A percentile compares a stretch with the other conserved stretches of the same genome.
Conservation (phyloP, 305 asterid species). For the Fraxinus velutina region DNA sequence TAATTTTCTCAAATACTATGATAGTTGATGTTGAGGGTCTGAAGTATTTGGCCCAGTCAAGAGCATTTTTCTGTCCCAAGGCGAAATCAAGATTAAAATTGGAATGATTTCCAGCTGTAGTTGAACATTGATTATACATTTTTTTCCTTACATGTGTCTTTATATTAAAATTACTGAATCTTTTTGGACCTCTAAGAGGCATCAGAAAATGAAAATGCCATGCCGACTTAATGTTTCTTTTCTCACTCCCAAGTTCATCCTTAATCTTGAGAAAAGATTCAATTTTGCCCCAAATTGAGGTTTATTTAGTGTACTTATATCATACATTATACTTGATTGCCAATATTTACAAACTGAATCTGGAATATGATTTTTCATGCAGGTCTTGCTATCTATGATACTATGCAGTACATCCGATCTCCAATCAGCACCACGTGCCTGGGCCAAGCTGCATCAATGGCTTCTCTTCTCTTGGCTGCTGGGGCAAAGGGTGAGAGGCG, state of each 20-base stretch:
- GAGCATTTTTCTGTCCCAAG: background rate
- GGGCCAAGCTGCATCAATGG: conserved; percentile 99
- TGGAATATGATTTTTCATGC: background rate
- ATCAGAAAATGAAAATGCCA: background rate
- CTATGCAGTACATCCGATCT: conserved; percentile 91
- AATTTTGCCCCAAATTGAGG: background rate
- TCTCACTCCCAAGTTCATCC: background rate
- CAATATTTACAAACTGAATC: background rate
- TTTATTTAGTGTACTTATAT: background rate
- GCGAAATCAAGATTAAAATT: background rate
- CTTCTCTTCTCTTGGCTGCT: conserved; percentile 88
- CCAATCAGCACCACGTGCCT: conserved; percentile 85
- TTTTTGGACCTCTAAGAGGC: background rate
- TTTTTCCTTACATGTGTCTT: background rate
- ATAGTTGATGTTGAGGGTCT: background rate
- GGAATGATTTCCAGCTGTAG: conserved; percentile 7
- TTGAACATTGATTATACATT: conserved; percentile 3
- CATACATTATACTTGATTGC: background rate
- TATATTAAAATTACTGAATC: background rate
- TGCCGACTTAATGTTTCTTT: background rate
- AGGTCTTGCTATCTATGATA: conserved; percentile 97
- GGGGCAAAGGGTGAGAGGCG: conserved; percentile 93
- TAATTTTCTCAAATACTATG: background rate
- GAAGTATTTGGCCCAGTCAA: background rate
- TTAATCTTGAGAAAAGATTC: background rate